phyloP scores from a whole-genome alignment of 768 basidiomycete genomes.

The Agaricus blazei region DNA sequence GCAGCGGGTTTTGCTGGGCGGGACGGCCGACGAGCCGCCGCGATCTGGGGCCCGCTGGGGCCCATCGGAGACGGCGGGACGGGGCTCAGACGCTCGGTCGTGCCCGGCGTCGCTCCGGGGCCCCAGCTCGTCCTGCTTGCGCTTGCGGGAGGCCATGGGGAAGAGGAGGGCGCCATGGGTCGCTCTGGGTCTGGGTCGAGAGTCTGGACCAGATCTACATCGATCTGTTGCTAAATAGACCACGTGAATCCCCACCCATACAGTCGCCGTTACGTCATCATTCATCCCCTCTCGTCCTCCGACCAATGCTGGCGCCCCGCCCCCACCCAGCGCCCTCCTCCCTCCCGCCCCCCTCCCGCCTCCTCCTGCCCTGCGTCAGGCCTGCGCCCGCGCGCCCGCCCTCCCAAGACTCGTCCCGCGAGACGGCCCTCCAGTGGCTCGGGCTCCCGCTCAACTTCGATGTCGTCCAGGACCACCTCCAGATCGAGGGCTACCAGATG shows the following conservation, averaged over 20 bases:
- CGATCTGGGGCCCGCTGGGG: too few relatives aligned
- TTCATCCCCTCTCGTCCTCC: not conserved
- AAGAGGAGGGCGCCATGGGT: not conserved
- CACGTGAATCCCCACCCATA: conserved; percentile 6
- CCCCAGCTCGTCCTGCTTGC: not conserved
- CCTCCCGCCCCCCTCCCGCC: conserved; percentile 15
- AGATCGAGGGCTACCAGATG: conserved; percentile 66
- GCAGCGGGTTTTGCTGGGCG: too few relatives aligned
- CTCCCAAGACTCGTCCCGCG: conserved; percentile 3
- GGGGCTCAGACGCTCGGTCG: too few relatives aligned
- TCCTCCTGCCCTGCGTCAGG: conserved; percentile 20
- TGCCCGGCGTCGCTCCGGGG: too few relatives aligned
- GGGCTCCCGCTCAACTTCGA: conserved; percentile 41
- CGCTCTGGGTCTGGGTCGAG: not conserved
- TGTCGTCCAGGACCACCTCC: conserved; percentile 40
- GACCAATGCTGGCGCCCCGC: conserved; percentile 2
- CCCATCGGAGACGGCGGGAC: too few relatives aligned
- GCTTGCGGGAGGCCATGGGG: conserved; percentile 5
- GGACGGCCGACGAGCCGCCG: too few relatives aligned
- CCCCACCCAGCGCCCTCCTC: conserved; percentile 7
- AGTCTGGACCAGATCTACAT: not conserved
- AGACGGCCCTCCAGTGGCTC: conserved; percentile 31
- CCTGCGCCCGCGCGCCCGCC: conserved; percentile 4
- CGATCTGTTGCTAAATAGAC: conserved; percentile 9
- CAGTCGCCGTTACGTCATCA: conserved; percentile 6